phyloP scores from a whole-genome alignment of 352 stramenopile genomes.

The Phytophthora pini region DNA sequence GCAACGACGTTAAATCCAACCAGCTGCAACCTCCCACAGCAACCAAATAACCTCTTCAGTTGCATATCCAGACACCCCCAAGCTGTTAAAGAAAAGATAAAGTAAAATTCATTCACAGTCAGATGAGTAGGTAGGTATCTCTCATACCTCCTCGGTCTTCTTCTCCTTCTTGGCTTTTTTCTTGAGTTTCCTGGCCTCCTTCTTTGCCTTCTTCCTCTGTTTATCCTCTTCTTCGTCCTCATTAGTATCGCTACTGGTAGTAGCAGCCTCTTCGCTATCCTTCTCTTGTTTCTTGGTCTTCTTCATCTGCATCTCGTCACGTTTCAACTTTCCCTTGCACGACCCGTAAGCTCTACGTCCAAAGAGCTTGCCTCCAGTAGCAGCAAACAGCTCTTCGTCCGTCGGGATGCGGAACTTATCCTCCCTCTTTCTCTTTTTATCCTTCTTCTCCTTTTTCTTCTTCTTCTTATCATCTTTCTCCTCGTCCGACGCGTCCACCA shows the following conservation, averaged over 20 bases:
- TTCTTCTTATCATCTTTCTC: conserved; percentile 42
- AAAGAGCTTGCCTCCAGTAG: conserved; percentile 96
- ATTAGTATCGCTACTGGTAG: conserved; percentile 17
- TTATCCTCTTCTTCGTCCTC: conserved; percentile 30
- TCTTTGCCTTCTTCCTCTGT: conserved; percentile 19
- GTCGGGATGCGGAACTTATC: conserved; percentile 80
- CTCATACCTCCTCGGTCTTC: conserved; percentile 18
- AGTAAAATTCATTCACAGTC: conserved; percentile 20
- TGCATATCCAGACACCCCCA: neutral
- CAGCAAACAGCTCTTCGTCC: conserved; percentile 96
- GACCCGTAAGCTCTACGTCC: conserved; percentile 93
- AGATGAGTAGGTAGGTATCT: conserved; percentile 3
- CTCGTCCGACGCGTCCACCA: conserved; percentile 68
- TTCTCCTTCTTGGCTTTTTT: conserved; percentile 31
- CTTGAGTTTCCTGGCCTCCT: conserved; percentile 23
- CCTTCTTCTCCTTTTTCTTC: conserved; percentile 59
- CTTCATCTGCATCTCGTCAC: conserved; percentile 67
- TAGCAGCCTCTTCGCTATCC: conserved; percentile 30
- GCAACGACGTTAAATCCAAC: conserved; percentile 14
- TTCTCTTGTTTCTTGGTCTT: conserved; percentile 41
- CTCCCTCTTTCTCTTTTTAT: conserved; percentile 48
- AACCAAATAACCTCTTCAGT: conserved; percentile 11
- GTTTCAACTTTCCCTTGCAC: conserved; percentile 88
- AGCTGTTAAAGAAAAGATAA: conserved; percentile 16
- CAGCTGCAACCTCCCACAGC: conserved; percentile 12